These are phyloP conservation scores for Alternaria ventricosa DNA, from an alignment of 2,329 filamentous ascomycete species.

Conservation along the genomic window DNA sequence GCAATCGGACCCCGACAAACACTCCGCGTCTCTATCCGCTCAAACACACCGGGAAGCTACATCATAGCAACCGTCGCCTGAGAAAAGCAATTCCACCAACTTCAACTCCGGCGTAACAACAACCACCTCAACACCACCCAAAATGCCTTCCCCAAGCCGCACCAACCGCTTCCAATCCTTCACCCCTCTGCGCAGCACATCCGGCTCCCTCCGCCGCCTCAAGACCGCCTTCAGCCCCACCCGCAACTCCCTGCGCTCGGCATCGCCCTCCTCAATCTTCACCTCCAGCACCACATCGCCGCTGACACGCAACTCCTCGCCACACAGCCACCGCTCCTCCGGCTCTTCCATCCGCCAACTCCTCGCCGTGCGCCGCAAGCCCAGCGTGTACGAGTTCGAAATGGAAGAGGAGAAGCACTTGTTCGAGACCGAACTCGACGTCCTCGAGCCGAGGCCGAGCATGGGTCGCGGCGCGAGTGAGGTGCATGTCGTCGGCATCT, in stretches of 20 bases:
- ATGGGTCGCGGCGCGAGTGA: slow-evolving; percentile 18
- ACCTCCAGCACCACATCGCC: slow-evolving; percentile 39
- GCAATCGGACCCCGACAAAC: background rate
- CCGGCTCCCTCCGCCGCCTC: slow-evolving; percentile 40
- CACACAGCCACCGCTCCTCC: slow-evolving; percentile 38
- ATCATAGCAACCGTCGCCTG: background rate
- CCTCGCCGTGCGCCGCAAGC: slow-evolving; percentile 43
- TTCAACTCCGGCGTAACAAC: slow-evolving; percentile 1
- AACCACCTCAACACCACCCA: slow-evolving; percentile 9
- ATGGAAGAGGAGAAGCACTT: slow-evolving; percentile 43
- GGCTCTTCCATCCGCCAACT: slow-evolving; percentile 36
- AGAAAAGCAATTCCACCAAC: slow-evolving; percentile 6
- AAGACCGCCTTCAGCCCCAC: slow-evolving; percentile 45
- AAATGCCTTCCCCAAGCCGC: slow-evolving; percentile 42
- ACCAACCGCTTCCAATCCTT: slow-evolving; percentile 49
- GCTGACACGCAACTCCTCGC: slow-evolving; percentile 37
- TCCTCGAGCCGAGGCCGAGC: slow-evolving; percentile 44
- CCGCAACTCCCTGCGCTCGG: slow-evolving; percentile 36
- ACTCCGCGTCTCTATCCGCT: background rate
- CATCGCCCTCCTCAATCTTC: slow-evolving; percentile 26
- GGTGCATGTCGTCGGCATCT: slow-evolving; percentile 46
- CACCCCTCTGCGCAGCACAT: slow-evolving; percentile 40
- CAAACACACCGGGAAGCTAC: background rate
- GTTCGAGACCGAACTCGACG: slow-evolving; percentile 37
- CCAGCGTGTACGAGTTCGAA: slow-evolving; percentile 43